Base-by-base conservation (phyloP, 805 yeast species). In the Metschnikowia borealis region DNA sequence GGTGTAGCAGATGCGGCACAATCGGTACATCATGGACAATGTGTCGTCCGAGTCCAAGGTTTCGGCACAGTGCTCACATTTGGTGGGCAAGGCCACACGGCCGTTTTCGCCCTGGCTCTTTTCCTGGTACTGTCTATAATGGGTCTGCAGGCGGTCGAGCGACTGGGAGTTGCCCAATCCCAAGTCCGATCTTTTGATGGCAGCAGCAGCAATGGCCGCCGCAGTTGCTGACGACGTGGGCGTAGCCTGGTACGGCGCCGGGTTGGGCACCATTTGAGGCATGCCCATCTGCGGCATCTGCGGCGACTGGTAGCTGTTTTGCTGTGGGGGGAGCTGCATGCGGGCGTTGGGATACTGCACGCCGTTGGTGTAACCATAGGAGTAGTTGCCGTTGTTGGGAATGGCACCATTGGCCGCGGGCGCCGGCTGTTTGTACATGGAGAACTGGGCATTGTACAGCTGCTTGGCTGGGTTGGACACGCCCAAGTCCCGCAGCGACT, bases 21-120 rank as follows among this genome's bases (percentile, higher is more conserved):
- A 60, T 40, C 64, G 61, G 50, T 67, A 68, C 41, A 56, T 59
- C 42, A 53, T 52, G 26, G 63, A 58, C 44, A 65, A 45, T 29
- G 62, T 58, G 53, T 65, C 70, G 32, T 54, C 59, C 13, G 58
- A 46, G 49, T 62, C 66, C 45, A 67, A 56, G 38, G 55, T 50
- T 10, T 49, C 40, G 20, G 57, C 46, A 48, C 73, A 68, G 38
- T 67, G 60, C 49, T 67, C 70, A 52, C 73, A 68, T 39, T 42
- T 18, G 15, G 61, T 50, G n/a, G 60, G 59, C 23, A 53, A 54
- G 20, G 34, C 44, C 37, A 43, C 49, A 45, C 48, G 59, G 44
- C 55, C 45, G 50, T 51, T 60, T 48, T 50, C 63, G 34, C 54
- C 58, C 44, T 49, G 54, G 41, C 47, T 56, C 29, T 48, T 50